These are phyloP conservation scores for Marasmius sp. DNA, from an alignment of 1,284 basidiomycete species.

Conservation along the genomic window DNA sequence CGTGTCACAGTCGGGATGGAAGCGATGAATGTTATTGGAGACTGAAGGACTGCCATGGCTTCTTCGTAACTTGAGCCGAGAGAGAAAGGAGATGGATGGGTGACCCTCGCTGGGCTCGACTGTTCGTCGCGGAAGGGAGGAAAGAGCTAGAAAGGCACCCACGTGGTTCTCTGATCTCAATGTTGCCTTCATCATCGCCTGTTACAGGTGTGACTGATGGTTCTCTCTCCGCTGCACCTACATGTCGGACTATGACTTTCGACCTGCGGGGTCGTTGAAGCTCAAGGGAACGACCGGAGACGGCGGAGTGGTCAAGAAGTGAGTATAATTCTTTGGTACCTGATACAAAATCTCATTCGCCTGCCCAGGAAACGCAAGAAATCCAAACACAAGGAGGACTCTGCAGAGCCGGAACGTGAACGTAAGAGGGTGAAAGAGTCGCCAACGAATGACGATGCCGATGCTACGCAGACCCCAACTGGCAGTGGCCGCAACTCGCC, in stretches of 20 bases:
- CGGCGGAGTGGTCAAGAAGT: conserved; percentile 83
- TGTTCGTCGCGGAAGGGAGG: not conserved
- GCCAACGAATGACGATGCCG: conserved; percentile 49
- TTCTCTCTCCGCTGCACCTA: conserved; percentile 21
- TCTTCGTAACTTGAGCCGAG: not conserved
- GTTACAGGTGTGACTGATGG: conserved; percentile 12
- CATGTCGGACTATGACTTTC: conserved; percentile 86
- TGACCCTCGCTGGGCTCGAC: not conserved
- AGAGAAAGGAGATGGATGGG: conserved; percentile 1
- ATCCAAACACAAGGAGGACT: conserved; percentile 56
- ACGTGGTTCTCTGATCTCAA: not conserved
- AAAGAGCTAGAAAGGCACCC: not conserved
- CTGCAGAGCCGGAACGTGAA: conserved; percentile 37
- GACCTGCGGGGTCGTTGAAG: conserved; percentile 87
- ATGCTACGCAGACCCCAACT: conserved; percentile 43
- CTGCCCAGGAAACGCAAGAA: conserved; percentile 83
- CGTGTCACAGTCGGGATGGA: conserved; percentile 82
- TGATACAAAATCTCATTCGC: conserved; percentile 17
- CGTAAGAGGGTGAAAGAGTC: conserved; percentile 48
- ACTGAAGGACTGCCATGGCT: conserved; percentile 71
- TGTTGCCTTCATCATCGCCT: not conserved
- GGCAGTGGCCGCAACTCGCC: conserved; percentile 63
- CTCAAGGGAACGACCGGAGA: conserved; percentile 81
- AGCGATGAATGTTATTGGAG: conserved; percentile 64
- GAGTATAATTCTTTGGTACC: conserved; percentile 27